Base-by-base conservation (phyloP, 768 basidiomycete species). In the Xerocomellus chrysenteron region DNA sequence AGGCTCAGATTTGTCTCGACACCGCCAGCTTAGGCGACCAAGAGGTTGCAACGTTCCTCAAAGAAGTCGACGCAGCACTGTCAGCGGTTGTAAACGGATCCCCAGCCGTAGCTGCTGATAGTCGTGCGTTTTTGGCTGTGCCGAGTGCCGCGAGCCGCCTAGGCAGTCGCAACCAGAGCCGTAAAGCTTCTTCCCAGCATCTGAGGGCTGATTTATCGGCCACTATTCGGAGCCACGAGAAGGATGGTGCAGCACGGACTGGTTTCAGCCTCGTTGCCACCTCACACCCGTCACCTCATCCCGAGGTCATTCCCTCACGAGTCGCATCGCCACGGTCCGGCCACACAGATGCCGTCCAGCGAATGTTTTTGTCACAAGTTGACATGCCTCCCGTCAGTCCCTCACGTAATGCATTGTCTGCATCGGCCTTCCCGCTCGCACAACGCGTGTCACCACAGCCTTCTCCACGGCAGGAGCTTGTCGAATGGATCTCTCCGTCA, bases 201-300 rank as follows among this genome's bases (percentile, higher is more conserved):
- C 45, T 69, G 45, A 68, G 68, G 36, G 67, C 69, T 47, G 68
- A 69, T 44, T 57, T 71, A 41, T 67, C 67, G 3, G 68, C 69
- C 46, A 65, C 68, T 19, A 19, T 70, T 14, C 59, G 67, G 30
- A 58, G 58, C 55, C 65, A 63, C 56, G 69, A 69, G 39, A 70
- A 61, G 50, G 68, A 66, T 35, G 42, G 52, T 50, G 50, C 69
- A 28, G 48, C 65, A 13, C 67, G 68, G 28, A 56, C 68, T 44
- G 65, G 65, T 13, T 69, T 68, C 50, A 69, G 69, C 67, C 67
- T 68, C 64, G 65, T 71, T 68, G 65, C 68, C 32, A 63, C 65
- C 55, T 59, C 67, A 21, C 65, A 66, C 50, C 30, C 33, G 7
- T 52, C 65, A 39, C 32, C 59, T 45, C 69, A 66, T 44, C 50